Conservation (phyloP, 2,329 filamentous ascomycete genomes). For the Aspergillus neoniger region DNA sequence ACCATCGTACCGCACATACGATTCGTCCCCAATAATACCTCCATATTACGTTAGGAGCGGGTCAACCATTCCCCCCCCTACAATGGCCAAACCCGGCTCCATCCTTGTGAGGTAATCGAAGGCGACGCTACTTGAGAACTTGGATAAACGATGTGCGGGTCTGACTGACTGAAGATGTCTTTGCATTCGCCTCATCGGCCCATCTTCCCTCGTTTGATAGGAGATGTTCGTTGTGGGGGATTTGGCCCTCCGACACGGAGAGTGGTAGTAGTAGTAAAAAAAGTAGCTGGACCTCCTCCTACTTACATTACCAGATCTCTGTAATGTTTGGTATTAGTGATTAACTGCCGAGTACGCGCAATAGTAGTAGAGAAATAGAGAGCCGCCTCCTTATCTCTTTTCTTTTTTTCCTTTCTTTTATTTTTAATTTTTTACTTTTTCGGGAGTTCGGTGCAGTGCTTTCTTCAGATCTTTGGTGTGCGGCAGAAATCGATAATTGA, state of each 20-base stretch:
- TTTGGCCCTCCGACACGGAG: background rate
- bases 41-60: constrained; percentile 2
- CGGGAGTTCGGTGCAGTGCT: background rate
- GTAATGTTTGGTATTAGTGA: constrained; percentile 8
- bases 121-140: constrained; percentile 2
- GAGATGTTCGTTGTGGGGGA: constrained; percentile 5
- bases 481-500: constrained; percentile 9
- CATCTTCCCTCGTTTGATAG: background rate
- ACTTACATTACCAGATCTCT: background rate
- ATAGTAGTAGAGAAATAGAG: constrained; percentile 7
- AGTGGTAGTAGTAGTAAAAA: too few relatives aligned
- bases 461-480: constrained; percentile 8
- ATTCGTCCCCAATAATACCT: constrained; percentile 8
- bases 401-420: constrained; percentile 6
- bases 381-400: constrained; percentile 15
- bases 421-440: constrained; percentile 4
- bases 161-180: constrained; percentile 3
- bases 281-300: too few relatives aligned
- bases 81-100: constrained; percentile 10
- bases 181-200: constrained; percentile 1
- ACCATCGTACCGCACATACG: constrained; percentile 2
- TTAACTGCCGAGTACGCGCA: constrained; percentile 3
- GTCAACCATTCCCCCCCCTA: background rate
- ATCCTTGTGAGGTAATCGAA: constrained; percentile 8
- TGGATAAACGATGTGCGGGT: constrained; percentile 5